Evolutionary conservation across 2,329 filamentous ascomycete genomes (phyloP).

Genomic region (Ophiostoma ulmi): DNA sequence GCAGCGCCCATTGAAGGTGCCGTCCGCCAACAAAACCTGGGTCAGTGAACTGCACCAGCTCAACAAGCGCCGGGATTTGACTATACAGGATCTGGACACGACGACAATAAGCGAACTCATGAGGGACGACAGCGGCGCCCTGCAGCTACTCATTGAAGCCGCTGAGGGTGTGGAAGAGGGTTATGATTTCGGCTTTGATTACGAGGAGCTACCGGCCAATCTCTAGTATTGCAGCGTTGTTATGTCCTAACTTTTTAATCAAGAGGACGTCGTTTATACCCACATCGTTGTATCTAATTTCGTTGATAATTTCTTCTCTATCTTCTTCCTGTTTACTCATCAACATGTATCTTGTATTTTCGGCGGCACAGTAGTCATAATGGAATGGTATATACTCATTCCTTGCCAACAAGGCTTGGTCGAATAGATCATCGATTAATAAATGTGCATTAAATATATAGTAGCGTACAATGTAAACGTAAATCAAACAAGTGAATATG

Average conservation of each 20-base stretch:
- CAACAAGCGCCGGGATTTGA: slow-evolving; percentile 23
- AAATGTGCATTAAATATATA: slow-evolving; percentile 1
- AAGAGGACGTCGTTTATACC: background rate
- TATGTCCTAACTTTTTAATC: background rate
- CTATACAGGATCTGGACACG: slow-evolving; percentile 22
- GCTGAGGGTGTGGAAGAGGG: background rate
- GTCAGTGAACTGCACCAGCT: slow-evolving; percentile 11
- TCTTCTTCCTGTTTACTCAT: background rate
- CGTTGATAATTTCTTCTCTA: background rate
- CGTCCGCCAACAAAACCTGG: background rate
- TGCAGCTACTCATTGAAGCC: slow-evolving; percentile 17
- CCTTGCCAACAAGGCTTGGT: no score
- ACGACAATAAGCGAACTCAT: slow-evolving; percentile 27
- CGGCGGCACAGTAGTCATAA: background rate
- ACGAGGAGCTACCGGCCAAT: slow-evolving; percentile 28
- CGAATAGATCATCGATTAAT: background rate
- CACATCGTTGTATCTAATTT: background rate
- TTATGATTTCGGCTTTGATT: slow-evolving; percentile 27
- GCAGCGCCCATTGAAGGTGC: background rate
- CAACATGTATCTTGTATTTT: background rate
- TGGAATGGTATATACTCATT: background rate
- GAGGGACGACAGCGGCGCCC: slow-evolving; percentile 26
- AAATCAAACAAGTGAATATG: background rate
- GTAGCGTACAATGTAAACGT: background rate
- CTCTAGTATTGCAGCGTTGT: background rate